These are phyloP conservation scores for Ogataea henricii DNA, from an alignment of 805 yeast genomes.

Conservation along the genomic window DNA sequence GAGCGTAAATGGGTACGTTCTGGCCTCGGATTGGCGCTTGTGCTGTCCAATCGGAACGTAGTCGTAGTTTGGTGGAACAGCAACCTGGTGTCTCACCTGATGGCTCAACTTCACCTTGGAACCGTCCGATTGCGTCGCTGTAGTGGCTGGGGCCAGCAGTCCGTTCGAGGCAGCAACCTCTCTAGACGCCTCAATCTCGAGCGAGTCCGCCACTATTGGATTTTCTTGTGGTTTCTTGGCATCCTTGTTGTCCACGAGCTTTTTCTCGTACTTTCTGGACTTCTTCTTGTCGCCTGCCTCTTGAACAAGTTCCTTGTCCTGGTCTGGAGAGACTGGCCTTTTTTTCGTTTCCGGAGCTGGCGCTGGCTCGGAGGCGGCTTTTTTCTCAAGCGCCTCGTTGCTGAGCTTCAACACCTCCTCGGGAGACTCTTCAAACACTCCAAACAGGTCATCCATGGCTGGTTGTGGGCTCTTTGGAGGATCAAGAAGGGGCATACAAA, in stretches of 20 bases:
- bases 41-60: conserved; percentile 89
- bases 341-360: conserved; percentile 15
- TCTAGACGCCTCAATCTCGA: conserved; percentile 86
- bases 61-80: conserved; percentile 88
- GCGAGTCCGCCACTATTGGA: conserved; percentile 82
- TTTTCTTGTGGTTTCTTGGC: conserved; percentile 36
- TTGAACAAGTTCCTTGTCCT: conserved; percentile 11
- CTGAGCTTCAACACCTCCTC: conserved; percentile 27
- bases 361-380: neutral
- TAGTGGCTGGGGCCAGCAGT: conserved; percentile 45
- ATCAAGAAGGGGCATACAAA: too few relatives aligned
- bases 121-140: conserved; percentile 25
- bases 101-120: conserved; percentile 70
- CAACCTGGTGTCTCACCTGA: conserved; percentile 97
- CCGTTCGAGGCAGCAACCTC: conserved; percentile 86
- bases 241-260: conserved; percentile 21
- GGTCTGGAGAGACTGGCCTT: conserved; percentile 15
- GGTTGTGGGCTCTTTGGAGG: too few relatives aligned
- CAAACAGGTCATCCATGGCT: conserved; percentile 59
- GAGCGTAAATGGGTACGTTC: conserved; percentile 86
- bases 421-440: conserved; percentile 60
- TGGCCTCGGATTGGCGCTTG: conserved; percentile 73
- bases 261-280: conserved; percentile 35
- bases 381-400: conserved; percentile 2
- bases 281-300: conserved; percentile 30